Evolutionary conservation across 179 eudicot genomes (phyloP), one percentile per base, ranked within the genome.

Genomic region (Camellia oleifera): DNA sequence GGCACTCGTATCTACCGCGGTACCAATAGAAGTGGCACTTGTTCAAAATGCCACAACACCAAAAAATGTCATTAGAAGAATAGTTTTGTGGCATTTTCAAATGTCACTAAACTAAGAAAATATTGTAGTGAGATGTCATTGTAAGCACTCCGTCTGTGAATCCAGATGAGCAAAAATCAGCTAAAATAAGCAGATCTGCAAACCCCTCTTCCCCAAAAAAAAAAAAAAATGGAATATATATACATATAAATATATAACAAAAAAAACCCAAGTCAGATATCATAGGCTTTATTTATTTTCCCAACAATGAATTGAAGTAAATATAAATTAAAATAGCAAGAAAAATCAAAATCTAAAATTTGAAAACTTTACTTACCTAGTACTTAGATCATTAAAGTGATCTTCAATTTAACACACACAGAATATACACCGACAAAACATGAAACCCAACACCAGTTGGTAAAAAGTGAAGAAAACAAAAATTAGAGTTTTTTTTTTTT

Each of bases 111-210:
- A n/a, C n/a, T n/a, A n/a, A n/a, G n/a, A n/a, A n/a, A n/a, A n/a
- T n/a, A n/a, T n/a, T n/a, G n/a, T n/a, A n/a, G n/a, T n/a, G n/a
- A n/a, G 98, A 95, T 12, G 99, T 89, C 98, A 95, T 95, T 84
- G 82, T 79, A 57, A 75, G 76, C 45, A 74, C 78, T 78, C 81
- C 87, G 60, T 81, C 77, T 78, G 84, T 85, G 80, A 85, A 79
- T 52, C 84, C 81, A 80, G 53, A 79, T 74, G 68, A 79, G 74
- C 82, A 56, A 73, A 73, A 82, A 82, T 73, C 82, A 76, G 80
- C 82, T 73, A 40, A 72, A 82, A 63, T 54, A 56, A 83, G 69
- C 90, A 93, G 94, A 93, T 92, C 97, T 92, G 86, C 68, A 77
- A 89, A 82, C 81, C 60, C 81, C 76, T 4, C 11, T 11, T 32